phyloP scores from a whole-genome alignment of 208 protist genomes.

The Polymyxa betae region DNA sequence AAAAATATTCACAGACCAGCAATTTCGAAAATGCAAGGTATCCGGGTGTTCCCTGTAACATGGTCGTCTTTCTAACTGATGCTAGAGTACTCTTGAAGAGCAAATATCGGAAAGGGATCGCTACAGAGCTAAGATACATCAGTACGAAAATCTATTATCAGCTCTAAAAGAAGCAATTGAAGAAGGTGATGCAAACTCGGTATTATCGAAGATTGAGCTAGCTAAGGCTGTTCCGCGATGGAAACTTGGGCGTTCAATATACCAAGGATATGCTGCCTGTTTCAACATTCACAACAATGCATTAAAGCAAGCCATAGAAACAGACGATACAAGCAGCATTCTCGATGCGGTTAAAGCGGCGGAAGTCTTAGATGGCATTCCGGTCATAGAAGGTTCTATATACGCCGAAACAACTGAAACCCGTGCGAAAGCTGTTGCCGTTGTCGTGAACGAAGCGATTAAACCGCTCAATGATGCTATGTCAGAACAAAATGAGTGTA shows the following conservation, averaged over 20 bases:
- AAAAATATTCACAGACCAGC: too few species aligned
- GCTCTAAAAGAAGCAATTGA: not conserved
- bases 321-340: not conserved
- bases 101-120: not conserved
- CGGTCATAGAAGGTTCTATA: not conserved
- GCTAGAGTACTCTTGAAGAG: too few species aligned
- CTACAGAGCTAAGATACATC: not conserved
- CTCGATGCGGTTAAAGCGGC: not conserved
- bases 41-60: too few species aligned
- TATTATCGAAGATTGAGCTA: not conserved
- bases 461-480: not conserved
- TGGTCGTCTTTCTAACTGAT: too few species aligned
- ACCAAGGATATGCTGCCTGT: conserved; percentile 28
- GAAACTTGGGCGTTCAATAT: not conserved
- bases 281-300: not conserved
- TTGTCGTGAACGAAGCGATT: not conserved
- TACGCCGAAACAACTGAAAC: not conserved
- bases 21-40: too few species aligned
- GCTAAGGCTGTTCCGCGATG: not conserved
- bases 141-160: not conserved
- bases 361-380: not conserved
- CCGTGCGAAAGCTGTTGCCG: not conserved
- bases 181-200: not conserved
- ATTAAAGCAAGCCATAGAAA: not conserved
- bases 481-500: not conserved